Evolutionary conservation across 192 early-diverging fungal species (phyloP), one percentile per base, ranked within the genome.

Genomic region (Coemansia sp.): DNA sequence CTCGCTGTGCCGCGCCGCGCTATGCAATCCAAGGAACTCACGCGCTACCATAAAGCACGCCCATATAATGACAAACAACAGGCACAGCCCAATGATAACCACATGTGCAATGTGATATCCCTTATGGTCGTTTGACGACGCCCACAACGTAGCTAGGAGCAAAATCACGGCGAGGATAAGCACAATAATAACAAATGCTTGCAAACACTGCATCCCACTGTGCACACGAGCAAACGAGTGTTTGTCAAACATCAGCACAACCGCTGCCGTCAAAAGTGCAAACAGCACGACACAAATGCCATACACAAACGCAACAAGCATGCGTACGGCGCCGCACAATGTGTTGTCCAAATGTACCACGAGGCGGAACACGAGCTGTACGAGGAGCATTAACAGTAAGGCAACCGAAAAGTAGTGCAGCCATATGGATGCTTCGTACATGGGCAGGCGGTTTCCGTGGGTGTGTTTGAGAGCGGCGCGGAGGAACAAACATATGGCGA

Each of bases 181-280:
- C 63, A 69, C 36, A 0, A 78, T 72, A 11, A 78, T 60, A 25
- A 62, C 67, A 44, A 78, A 78, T 17, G 70, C 76, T 63, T 78
- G 76, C 20, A 78, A 59, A 48, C 76, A 78, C 51, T 69, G 66
- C 34, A 78, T 78, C 24, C 76, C 76, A 31, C 38, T 49, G 6
- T 72, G 70, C 61, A 78, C 64, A 51, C 61, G 60, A 26, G 34
- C 20, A 11, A 68, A 58, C 56, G 48, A 62, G 60, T 68, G 60
- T 66, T 68, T 68, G 66, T 78, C 60, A 15, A 78, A 78, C 76
- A 78, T 78, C 18, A 78, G 66, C 26, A 78, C 63, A 5, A 78
- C 60, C 1, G 70, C 76, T 0, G 76, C 76, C 5, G 68, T 73
- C 59, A 78, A 50, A 12, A 78, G 44, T 8, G 63, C 63, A 60